Evolutionary conservation across 2,329 filamentous ascomycete species (phyloP).

Genomic region (Fusarium domesticum): DNA sequence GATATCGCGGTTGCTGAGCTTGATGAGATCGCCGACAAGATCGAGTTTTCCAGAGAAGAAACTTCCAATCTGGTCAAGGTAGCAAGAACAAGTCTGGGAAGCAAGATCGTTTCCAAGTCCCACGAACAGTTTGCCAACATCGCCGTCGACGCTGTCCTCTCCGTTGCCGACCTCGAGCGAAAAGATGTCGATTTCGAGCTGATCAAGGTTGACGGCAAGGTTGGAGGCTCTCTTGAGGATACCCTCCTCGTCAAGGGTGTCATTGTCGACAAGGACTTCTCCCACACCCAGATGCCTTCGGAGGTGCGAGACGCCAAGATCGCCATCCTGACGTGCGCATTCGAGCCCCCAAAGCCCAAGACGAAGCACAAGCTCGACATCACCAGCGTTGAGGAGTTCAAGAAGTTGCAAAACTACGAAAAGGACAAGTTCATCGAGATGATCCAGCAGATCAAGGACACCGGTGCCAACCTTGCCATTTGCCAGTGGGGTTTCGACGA

Average conservation of each 20-base stretch:
- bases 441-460: slow-evolving; percentile 97
- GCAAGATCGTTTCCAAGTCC: slow-evolving; percentile 98
- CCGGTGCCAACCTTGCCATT: slow-evolving; percentile 94
- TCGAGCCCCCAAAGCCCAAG: slow-evolving; percentile 98
- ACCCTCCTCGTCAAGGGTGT: slow-evolving; percentile 94
- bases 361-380: slow-evolving; percentile 99
- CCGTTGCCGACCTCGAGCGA: slow-evolving; percentile 90
- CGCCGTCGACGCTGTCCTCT: slow-evolving; percentile 93
- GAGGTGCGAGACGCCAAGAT: slow-evolving; percentile 95
- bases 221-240: slow-evolving; percentile 90
- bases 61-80: slow-evolving; percentile 89
- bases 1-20: slow-evolving; percentile 93
- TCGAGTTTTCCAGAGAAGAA: slow-evolving; percentile 77
- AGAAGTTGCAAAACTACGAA: slow-evolving; percentile 95
- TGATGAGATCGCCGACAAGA: slow-evolving; percentile 87
- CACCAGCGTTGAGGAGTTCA: slow-evolving; percentile 95
- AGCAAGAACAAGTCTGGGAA: slow-evolving; percentile 90
- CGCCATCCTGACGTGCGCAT: slow-evolving; percentile 95
- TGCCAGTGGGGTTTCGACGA: slow-evolving; percentile 99
- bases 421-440: slow-evolving; percentile 96
- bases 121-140: slow-evolving; percentile 98
- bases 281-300: slow-evolving; percentile 97
- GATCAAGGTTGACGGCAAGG: slow-evolving; percentile 99
- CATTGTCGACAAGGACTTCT: slow-evolving; percentile 99
- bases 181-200: slow-evolving; percentile 98